Evolutionary conservation across 1,139 yeast genomes (phyloP).

Genomic region (Lodderomyces parapsilosis): DNA sequence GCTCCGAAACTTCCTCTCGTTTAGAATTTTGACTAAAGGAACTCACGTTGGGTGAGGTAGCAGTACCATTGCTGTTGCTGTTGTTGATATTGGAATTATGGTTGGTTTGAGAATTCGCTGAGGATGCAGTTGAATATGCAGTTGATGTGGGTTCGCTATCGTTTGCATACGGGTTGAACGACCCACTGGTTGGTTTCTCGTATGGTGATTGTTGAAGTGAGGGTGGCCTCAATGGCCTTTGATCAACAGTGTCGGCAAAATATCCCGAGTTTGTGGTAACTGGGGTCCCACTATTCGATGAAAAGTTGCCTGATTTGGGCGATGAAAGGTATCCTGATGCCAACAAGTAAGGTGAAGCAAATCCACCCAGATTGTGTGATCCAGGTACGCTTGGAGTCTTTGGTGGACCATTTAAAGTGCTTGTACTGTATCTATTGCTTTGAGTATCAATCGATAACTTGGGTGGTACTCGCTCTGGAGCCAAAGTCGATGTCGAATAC

Average conservation of each 20-base stretch:
- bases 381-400: conserved; percentile 29
- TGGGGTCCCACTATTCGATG: conserved; percentile 26
- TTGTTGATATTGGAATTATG: too few relatives aligned
- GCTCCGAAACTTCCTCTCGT: conserved; percentile 15
- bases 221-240: conserved; percentile 8
- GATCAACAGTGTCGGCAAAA: conserved; percentile 8
- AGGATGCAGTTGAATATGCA: conserved; percentile 10
- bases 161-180: conserved; percentile 1
- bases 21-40: conserved; percentile 10
- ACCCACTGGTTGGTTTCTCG: not conserved
- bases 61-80: conserved; percentile 8
- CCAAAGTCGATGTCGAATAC: conserved; percentile 26
- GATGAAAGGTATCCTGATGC: conserved; percentile 53
- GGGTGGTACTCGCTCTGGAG: conserved; percentile 21
- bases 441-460: conserved; percentile 36
- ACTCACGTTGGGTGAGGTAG: conserved; percentile 7
- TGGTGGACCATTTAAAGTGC: conserved; percentile 21
- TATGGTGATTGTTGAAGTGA: conserved; percentile 9
- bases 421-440: conserved; percentile 1
- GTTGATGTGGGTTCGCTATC: conserved; percentile 5
- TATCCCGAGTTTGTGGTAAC: conserved; percentile 8
- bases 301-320: conserved; percentile 36
- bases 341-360: conserved; percentile 59
- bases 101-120: conserved; percentile 4
- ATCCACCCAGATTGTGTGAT: conserved; percentile 43